Conservation (phyloP, 2,329 filamentous ascomycete genomes). For the Nakataea oryzae region DNA sequence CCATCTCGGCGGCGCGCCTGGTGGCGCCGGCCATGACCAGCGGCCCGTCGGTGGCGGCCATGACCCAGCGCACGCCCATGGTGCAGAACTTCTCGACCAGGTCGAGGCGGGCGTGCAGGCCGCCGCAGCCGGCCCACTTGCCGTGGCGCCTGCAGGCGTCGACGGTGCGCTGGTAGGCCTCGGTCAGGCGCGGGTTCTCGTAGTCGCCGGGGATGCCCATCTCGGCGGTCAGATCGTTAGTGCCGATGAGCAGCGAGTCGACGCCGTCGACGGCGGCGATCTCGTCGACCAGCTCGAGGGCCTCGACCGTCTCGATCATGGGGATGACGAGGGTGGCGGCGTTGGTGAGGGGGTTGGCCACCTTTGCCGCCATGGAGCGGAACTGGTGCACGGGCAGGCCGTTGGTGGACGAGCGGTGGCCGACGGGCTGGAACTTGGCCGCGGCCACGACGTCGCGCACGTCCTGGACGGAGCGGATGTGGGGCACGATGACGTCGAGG, state of each 20-base stretch:
- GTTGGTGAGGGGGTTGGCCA: slow-evolving; percentile 7
- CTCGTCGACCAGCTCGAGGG: slow-evolving; percentile 26
- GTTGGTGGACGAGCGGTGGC: slow-evolving; percentile 13
- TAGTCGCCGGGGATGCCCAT: slow-evolving; percentile 28
- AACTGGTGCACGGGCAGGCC: slow-evolving; percentile 14
- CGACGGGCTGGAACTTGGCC: slow-evolving; percentile 15
- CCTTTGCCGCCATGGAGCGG: slow-evolving; percentile 2
- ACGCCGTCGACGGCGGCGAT: slow-evolving; percentile 27
- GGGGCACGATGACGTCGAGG: slow-evolving; percentile 27
- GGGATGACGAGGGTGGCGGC: slow-evolving; percentile 13
- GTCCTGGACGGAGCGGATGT: slow-evolving; percentile 21
- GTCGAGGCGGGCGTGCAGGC: slow-evolving; percentile 21
- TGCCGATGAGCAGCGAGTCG: slow-evolving; percentile 26
- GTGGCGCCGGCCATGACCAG: not conserved
- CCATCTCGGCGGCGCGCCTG: not conserved
- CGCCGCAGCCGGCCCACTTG: slow-evolving; percentile 22
- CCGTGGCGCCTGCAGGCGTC: slow-evolving; percentile 19
- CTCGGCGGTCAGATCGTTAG: slow-evolving; percentile 27
- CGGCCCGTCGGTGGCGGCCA: not conserved
- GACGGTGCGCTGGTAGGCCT: slow-evolving; percentile 14
- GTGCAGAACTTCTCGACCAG: slow-evolving; percentile 25
- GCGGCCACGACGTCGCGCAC: slow-evolving; percentile 9
- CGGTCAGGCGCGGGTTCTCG: slow-evolving; percentile 13
- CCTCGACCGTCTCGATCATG: slow-evolving; percentile 20
- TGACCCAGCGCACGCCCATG: slow-evolving; percentile 23